phyloP scores from a whole-genome alignment of 306 rosid genomes.

The Fragaria ananassa region DNA sequence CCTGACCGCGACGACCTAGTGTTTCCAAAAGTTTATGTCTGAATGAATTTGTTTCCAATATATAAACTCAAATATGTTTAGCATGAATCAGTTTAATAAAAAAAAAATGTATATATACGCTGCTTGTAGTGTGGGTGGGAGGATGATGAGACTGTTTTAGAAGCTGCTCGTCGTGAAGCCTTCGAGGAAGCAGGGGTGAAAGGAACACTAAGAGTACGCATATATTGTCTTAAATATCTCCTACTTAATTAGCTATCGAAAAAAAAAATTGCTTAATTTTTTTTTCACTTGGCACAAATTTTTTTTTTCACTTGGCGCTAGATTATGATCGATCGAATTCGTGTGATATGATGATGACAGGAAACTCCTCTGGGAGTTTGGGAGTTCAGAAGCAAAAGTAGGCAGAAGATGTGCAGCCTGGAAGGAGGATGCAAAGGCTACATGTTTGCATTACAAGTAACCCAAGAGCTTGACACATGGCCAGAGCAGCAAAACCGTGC shows the following conservation, averaged over 20 bases:
- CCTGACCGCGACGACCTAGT: constrained; percentile 80
- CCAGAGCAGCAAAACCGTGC: constrained; percentile 65
- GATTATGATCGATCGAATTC: not conserved
- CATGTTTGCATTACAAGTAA: constrained; percentile 87
- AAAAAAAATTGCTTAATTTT: too few species aligned
- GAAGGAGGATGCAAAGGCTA: constrained; percentile 84
- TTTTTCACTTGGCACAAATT: too few species aligned
- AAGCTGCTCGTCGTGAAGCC: constrained; percentile 91
- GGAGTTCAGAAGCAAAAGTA: constrained; percentile 91
- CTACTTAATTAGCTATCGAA: not conserved
- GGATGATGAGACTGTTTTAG: constrained; percentile 70
- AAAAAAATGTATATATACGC: not conserved
- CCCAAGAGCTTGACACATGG: constrained; percentile 70
- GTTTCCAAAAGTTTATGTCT: constrained; percentile 70
- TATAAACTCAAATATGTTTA: not conserved
- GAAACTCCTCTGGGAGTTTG: constrained; percentile 72
- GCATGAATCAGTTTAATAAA: not conserved
- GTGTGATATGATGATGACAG: constrained; percentile 23
- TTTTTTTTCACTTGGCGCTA: not conserved
- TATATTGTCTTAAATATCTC: not conserved
- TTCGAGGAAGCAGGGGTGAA: constrained; percentile 87
- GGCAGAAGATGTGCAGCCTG: constrained; percentile 42
- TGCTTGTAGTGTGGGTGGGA: constrained; percentile 86
- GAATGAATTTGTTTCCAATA: not conserved
- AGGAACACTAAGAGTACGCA: constrained; percentile 67